Evolutionary conservation across 495 filamentous ascomycete genomes (phyloP).

Genomic region (Xylaria bambusicola): DNA sequence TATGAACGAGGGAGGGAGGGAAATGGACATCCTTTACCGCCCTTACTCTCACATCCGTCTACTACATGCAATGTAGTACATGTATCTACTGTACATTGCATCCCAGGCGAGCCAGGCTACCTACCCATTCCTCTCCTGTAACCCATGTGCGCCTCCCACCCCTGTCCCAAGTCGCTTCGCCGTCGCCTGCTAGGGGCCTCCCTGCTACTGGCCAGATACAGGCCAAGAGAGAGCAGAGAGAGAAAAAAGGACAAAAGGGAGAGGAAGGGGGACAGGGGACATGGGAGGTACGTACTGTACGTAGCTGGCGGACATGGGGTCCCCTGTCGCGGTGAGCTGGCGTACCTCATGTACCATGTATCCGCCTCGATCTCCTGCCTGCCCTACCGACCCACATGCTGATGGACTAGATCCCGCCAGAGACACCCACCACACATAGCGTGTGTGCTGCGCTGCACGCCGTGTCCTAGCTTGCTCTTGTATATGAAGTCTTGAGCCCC

Average conservation of each 20-base stretch:
- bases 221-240: neutral
- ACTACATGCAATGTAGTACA: too few species aligned
- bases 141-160: neutral
- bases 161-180: constrained; percentile 13
- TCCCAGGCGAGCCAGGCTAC: too few species aligned
- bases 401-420: constrained; percentile 24
- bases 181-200: constrained; percentile 4
- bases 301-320: constrained; percentile 5
- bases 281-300: constrained; percentile 16
- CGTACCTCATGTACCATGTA: constrained; percentile 11
- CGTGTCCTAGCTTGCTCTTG: constrained; percentile 13
- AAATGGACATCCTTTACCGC: constrained; percentile 19
- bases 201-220: too few species aligned
- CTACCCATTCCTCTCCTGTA: constrained; percentile 14
- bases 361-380: constrained; percentile 22
- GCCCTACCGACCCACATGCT: constrained; percentile 25
- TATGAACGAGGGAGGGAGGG: neutral
- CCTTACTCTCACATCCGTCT: constrained; percentile 2
- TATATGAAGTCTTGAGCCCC: constrained; percentile 32
- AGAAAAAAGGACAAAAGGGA: constrained; percentile 5
- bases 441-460: constrained; percentile 18
- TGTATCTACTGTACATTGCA: too few species aligned
- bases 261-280: neutral
- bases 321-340: constrained; percentile 18
- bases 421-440: constrained; percentile 19